These are phyloP conservation scores for Tirmania nivea DNA, from an alignment of 495 filamentous ascomycete species.

Conservation along the genomic window DNA sequence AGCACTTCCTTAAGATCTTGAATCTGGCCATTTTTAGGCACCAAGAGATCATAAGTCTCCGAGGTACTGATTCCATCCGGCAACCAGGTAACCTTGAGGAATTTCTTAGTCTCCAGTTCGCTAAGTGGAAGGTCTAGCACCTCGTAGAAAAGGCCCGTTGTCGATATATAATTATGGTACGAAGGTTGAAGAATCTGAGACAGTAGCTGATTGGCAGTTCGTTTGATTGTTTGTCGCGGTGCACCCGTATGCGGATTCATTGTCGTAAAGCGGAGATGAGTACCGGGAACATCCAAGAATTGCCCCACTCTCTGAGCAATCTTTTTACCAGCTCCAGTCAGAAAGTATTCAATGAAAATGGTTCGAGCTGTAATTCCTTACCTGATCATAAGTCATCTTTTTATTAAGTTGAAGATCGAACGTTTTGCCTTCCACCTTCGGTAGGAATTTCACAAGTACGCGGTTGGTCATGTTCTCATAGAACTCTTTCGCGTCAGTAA, in stretches of 20 bases:
- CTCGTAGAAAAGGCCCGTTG: constrained; percentile 71
- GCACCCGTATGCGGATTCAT: constrained; percentile 52
- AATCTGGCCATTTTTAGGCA: constrained; percentile 59
- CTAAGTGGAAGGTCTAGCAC: constrained; percentile 80
- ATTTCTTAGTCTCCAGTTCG: constrained; percentile 79
- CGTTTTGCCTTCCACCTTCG: constrained; percentile 31
- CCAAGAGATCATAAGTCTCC: constrained; percentile 58
- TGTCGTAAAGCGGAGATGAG: constrained; percentile 75
- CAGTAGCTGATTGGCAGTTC: constrained; percentile 41
- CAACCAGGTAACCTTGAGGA: constrained; percentile 57
- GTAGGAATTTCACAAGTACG: constrained; percentile 45
- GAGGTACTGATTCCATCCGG: constrained; percentile 82
- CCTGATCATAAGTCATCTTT: constrained; percentile 74
- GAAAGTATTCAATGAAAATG: too few species aligned
- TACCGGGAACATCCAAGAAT: constrained; percentile 50
- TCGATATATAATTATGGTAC: constrained; percentile 24
- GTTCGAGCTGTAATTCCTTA: not conserved
- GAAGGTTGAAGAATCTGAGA: constrained; percentile 39
- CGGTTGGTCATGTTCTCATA: constrained; percentile 85
- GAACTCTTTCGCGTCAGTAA: constrained; percentile 50
- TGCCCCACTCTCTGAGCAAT: constrained; percentile 71
- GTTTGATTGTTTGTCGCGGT: constrained; percentile 54
- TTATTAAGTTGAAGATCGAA: constrained; percentile 60
- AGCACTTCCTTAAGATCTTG: constrained; percentile 52
- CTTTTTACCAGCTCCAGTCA: not conserved